phyloP scores from a whole-genome alignment of 2,329 filamentous ascomycete species.

The Pyrenochaeta sp. region DNA sequence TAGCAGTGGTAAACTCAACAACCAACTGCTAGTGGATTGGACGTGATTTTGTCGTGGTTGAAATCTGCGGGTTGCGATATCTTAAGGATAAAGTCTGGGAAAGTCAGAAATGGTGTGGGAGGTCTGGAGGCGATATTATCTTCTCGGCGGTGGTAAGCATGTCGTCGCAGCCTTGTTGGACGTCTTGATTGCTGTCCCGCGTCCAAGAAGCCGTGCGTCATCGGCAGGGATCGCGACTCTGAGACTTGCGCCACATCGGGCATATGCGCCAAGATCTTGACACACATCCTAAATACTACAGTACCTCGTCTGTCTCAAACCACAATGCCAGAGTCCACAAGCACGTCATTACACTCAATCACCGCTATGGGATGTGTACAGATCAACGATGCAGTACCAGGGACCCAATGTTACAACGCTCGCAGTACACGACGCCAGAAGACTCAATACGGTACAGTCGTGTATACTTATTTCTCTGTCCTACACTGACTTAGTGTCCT shows the following conservation, averaged over 20 bases:
- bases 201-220: constrained; percentile 35
- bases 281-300: background rate
- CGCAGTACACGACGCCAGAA: too few species aligned
- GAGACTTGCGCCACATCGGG: constrained; percentile 18
- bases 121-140: constrained; percentile 17
- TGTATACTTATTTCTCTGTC: too few species aligned
- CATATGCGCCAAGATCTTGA: background rate
- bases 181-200: constrained; percentile 29
- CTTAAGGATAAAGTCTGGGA: background rate
- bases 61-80: background rate
- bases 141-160: constrained; percentile 29
- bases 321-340: background rate
- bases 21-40: background rate
- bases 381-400: too few species aligned
- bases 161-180: constrained; percentile 31
- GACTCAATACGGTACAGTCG: too few species aligned
- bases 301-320: background rate
- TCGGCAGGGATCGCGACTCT: constrained; percentile 31
- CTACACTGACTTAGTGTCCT: too few species aligned
- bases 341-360: background rate
- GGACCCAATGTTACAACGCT: too few species aligned
- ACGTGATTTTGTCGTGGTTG: background rate
- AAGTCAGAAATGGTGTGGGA: constrained; percentile 8
- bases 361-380: too few species aligned
- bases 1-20: background rate